Base-by-base conservation (phyloP, 345 rosid genomes). In the Toxicodendron radicans region DNA sequence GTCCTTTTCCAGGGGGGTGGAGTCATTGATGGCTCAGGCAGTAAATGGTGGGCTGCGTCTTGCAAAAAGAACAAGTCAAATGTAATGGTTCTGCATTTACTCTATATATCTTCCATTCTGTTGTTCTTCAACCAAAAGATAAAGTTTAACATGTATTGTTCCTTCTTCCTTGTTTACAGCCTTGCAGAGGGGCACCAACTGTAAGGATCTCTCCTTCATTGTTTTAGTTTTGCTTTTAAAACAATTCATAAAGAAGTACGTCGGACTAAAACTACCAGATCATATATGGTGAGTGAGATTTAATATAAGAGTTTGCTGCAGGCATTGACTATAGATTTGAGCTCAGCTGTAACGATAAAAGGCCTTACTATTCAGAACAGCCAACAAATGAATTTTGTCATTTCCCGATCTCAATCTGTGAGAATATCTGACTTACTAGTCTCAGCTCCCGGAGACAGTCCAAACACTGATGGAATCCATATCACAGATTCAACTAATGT, bases 1-100 rank as follows among this genome's bases (percentile, higher is more conserved):
- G 97, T 89, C 6, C 43, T 75, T 61, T 93, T 95, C 84, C 97
- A 89, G 80, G 98, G 98, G 35, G 79, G 79, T 71, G 99, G 99
- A 73, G 85, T 93, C 56, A 90, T 95, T 79, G 97, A 95, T 79
- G 99, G 97, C 32, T 95, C 98, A 13, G 99, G 99, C 64, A 87
- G 97, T 80, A 90, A 93, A 83, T 95, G 99, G 99, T 95, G 99
- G 99, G 92, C 89, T 67, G 79, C 97, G 38, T 95, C 99, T 57
- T 95, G 99, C 95, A 93, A 93, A 83, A 93, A 82, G 90, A 93
- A 95, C 84, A 91, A 83, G 73, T 71, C 96, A 58, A 94, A 92
- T 75, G 98, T 94, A 89, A 73, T 57, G 73, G 61, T 73, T 58
- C 51, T 66, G 35, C 70, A 73, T 62, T 53, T 46, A 45, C 76